Conservation (phyloP, 345 rosid species). For the Laguncularia racemosa region DNA sequence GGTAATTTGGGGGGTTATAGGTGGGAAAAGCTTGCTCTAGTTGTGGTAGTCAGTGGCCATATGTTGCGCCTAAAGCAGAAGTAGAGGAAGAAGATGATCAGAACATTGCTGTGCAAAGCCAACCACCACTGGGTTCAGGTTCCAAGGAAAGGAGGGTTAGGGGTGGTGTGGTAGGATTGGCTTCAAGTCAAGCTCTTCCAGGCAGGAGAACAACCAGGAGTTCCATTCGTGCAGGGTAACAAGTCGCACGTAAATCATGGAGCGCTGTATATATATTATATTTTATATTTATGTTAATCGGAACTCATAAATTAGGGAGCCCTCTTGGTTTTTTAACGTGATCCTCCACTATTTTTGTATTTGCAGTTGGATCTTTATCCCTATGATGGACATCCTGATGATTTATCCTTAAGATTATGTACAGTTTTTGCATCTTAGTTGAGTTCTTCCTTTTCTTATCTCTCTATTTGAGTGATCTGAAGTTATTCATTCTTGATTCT, state of each 20-base stretch:
- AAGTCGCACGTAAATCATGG: background rate
- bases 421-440: no score
- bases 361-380: no score
- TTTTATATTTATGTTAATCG: background rate
- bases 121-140: slow-evolving; percentile 17
- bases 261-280: background rate
- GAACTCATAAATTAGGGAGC: background rate
- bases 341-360: background rate
- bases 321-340: no score
- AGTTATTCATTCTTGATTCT: no score
- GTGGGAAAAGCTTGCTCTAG: slow-evolving; percentile 47
- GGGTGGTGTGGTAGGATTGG: slow-evolving; percentile 13
- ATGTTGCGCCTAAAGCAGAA: slow-evolving; percentile 33
- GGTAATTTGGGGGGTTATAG: slow-evolving; percentile 28
- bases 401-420: no score
- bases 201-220: slow-evolving; percentile 41
- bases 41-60: slow-evolving; percentile 55
- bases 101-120: slow-evolving; percentile 18
- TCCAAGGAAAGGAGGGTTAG: slow-evolving; percentile 37
- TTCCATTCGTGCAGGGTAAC: slow-evolving; percentile 26
- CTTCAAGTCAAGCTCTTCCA: slow-evolving; percentile 34
- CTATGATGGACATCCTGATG: no score
- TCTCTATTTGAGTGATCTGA: no score
- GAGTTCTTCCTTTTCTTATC: no score
- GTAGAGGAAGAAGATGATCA: slow-evolving; percentile 32